Conservation (phyloP, 305 asterid species). For the Caryopteris hybrid region DNA sequence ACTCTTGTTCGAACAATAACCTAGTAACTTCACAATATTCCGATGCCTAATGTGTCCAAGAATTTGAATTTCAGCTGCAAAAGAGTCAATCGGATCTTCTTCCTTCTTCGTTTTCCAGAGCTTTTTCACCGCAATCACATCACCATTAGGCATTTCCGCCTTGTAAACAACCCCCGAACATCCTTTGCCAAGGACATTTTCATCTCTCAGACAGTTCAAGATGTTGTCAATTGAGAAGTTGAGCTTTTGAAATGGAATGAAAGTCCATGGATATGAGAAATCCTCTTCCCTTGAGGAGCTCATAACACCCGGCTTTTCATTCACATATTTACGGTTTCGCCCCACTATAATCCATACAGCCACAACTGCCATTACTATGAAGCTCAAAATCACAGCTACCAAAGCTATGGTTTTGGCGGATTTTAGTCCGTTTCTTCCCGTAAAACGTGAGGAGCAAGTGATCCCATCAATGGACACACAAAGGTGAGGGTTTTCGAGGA, state of each 20-base stretch:
- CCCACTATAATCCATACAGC: slow-evolving; percentile 52
- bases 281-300: slow-evolving; percentile 47
- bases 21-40: slow-evolving; percentile 79
- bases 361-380: slow-evolving; percentile 39
- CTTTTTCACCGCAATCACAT: slow-evolving; percentile 81
- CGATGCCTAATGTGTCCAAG: slow-evolving; percentile 95
- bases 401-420: slow-evolving; percentile 54
- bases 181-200: slow-evolving; percentile 83
- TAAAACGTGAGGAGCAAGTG: slow-evolving; percentile 50
- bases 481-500: slow-evolving; percentile 58
- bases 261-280: slow-evolving; percentile 87
- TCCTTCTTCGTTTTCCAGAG: slow-evolving; percentile 82
- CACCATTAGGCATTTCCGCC: slow-evolving; percentile 82
- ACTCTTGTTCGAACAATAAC: slow-evolving; percentile 81
- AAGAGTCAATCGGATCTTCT: slow-evolving; percentile 62
- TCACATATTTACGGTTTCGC: slow-evolving; percentile 35
- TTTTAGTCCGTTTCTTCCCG: slow-evolving; percentile 33
- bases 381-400: slow-evolving; percentile 43
- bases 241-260: slow-evolving; percentile 82
- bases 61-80: slow-evolving; percentile 93
- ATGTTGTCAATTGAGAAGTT: slow-evolving; percentile 62
- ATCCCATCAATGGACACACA: slow-evolving; percentile 71
- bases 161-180: slow-evolving; percentile 82
- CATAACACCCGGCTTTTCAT: slow-evolving; percentile 36
- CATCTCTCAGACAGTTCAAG: slow-evolving; percentile 70